Conservation (phyloP, 2,329 filamentous ascomycete genomes). For the Beauveria scarabaeidicola region DNA sequence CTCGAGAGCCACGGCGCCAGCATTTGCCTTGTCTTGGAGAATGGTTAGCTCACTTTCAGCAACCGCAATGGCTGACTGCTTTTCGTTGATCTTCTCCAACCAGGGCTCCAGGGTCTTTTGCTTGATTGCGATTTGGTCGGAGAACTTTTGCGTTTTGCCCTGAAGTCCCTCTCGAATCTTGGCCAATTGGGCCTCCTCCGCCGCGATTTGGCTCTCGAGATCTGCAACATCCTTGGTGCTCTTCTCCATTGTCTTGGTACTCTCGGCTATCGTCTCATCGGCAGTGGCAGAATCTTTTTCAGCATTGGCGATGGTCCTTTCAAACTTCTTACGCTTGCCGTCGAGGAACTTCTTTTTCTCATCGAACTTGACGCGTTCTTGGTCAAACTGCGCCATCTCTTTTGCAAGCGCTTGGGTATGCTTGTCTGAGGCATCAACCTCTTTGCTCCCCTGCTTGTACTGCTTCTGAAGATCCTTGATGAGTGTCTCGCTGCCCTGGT, state of each 20-base stretch:
- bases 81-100: slow-evolving; percentile 95
- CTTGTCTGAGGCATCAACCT: slow-evolving; percentile 76
- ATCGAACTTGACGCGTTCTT: slow-evolving; percentile 93
- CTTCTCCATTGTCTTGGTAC: slow-evolving; percentile 67
- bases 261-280: slow-evolving; percentile 68
- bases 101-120: slow-evolving; percentile 94
- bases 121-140: slow-evolving; percentile 83
- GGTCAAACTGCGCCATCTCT: slow-evolving; percentile 87
- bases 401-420: slow-evolving; percentile 70
- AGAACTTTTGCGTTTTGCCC: slow-evolving; percentile 91
- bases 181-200: slow-evolving; percentile 73
- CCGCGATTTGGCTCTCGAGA: slow-evolving; percentile 67
- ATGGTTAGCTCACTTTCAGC: slow-evolving; percentile 93
- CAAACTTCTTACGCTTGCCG: slow-evolving; percentile 88
- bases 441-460: slow-evolving; percentile 73
- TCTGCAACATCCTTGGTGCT: slow-evolving; percentile 64
- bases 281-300: slow-evolving; percentile 68
- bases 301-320: slow-evolving; percentile 74
- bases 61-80: slow-evolving; percentile 87
- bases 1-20: slow-evolving; percentile 73
- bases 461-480: slow-evolving; percentile 85
- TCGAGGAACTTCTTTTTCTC: slow-evolving; percentile 93
- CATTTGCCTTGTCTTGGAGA: slow-evolving; percentile 78
- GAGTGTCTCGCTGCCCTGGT: slow-evolving; percentile 78
- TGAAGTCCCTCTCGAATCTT: slow-evolving; percentile 82